Base-by-base conservation (phyloP, 2,329 filamentous ascomycete genomes). In the Periconia digitata region DNA sequence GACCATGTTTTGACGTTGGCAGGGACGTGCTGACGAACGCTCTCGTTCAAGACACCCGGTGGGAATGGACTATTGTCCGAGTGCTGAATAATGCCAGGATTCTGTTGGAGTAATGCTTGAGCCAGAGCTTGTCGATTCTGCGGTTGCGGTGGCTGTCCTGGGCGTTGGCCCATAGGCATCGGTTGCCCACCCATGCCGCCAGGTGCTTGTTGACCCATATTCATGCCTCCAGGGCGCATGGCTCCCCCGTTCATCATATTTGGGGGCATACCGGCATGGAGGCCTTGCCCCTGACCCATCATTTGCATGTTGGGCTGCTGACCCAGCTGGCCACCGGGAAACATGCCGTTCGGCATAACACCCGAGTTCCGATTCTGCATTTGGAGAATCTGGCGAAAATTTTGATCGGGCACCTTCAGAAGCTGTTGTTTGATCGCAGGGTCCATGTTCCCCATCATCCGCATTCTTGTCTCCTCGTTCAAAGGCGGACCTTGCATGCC, bases 1-100 rank as follows among this genome's bases (percentile, higher is more conserved):
- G 75, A 76, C 82, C 82, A 85, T 2, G 75, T 77, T 55, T 75
- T 78, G 20, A 84, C 70, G 12, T 77, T 66, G 22, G 74, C 75
- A 6, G 81, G 80, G 8, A 81, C 40, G 35, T 46, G 61, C 40
- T 63, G 55, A 43, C 54, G 58, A 13, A 63, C 47, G 34, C 53
- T 54, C 22, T 52, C 44, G 38, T 59, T 63, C 13, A 70, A 43
- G 3, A 67, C 58, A 37, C 56, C 63, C 4, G 63, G 62, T 21
- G 65, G 67, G 32, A 67, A 71, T 0, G 59, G 60, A n/a, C 53
- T 62, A 7, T 51, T 43, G 39, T 72, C 69, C 2, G 67, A 70
- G 21, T 54, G 53, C 15, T 58, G 49, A 16, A 71, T 66, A 46
- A 69, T 65, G 3, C 69, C 67, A 23, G 69, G 70, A 18, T 64